Percentiles rank a stretch among this genome's conserved stretches.
Conservation (phyloP, 768 basidiomycete species). For the Lactarius akahatsu region DNA sequence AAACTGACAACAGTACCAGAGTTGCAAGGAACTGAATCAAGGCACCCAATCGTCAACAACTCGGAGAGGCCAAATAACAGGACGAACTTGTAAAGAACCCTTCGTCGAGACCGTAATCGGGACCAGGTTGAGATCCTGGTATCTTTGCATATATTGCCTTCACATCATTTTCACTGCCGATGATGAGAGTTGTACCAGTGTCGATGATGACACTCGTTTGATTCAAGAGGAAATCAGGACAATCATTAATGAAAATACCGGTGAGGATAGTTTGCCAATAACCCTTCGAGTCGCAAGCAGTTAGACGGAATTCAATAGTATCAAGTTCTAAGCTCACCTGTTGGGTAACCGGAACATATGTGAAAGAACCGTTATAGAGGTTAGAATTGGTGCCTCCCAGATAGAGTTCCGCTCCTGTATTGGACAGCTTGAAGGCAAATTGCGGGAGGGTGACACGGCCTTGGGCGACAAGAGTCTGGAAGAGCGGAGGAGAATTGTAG, state of each 20-base stretch:
- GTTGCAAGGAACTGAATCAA: constrained; percentile 7
- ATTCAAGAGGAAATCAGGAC: too few relatives aligned
- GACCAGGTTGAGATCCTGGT: constrained; percentile 23
- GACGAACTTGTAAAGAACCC: constrained; percentile 9
- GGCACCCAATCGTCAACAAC: not conserved
- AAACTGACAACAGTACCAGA: not conserved
- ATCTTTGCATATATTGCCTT: constrained; percentile 23
- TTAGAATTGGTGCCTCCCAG: constrained; percentile 14
- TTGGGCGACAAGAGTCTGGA: constrained; percentile 7
- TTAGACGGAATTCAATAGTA: not conserved
- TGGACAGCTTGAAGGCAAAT: constrained; percentile 11
- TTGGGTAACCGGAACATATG: constrained; percentile 6
- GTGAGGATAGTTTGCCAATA: constrained; percentile 29
- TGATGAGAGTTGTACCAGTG: constrained; percentile 31
- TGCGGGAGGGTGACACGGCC: not conserved
- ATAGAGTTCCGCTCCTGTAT: constrained; percentile 12
- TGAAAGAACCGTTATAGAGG: constrained; percentile 5
- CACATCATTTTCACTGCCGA: constrained; percentile 21
- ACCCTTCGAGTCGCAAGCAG: not conserved
- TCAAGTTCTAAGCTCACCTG: constrained; percentile 1
- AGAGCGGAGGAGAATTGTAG: not conserved
- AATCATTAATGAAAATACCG: not conserved
- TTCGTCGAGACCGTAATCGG: not conserved
- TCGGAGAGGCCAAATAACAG: not conserved
- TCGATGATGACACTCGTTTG: constrained; percentile 29